Base-by-base conservation (phyloP, 345 rosid species). In the Microcos paniculata region DNA sequence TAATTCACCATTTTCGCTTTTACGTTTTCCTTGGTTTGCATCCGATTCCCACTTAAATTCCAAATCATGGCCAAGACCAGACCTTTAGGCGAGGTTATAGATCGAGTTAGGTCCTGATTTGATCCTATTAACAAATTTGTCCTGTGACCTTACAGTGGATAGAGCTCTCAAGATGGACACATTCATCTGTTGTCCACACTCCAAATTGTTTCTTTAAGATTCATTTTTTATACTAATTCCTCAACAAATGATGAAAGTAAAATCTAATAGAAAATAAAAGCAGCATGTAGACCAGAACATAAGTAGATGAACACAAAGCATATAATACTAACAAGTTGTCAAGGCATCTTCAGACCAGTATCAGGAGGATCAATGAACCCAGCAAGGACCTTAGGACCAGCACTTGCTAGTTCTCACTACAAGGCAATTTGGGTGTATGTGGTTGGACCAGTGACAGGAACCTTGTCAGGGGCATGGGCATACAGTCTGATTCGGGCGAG, bases 321-420 rank as follows among this genome's bases (percentile, higher is more conserved):
- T n/a, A 8, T 0, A 49, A 43, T 62, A 42, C 63, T 73, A 80
- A 57, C 76, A 21, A 70, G 66, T 56, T 35, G 68, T n/a, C 57
- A 64, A 42, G 59, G 78, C n/a, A 79, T 76, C 43, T 31, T 76
- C 88, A 89, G 82, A 59, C 90, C 85, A 61, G 72, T 85, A 65
- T 84, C 84, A 19, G 88, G 89, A 68, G 91, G 89, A 74, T 88
- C 91, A 31, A 87, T 85, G 90, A 86, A 86, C 81, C 94, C 91
- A 30, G 89, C 87, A 56, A 89, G 85, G 82, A 81, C 84, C 76
- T 31, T 87, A 26, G 88, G 86, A 71, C 90, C 83, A 26, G 89
- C 90, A 21, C 31, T 86, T 58, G 90, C 89, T 57, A 84, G 90
- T 80, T 62, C 61, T 55, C 69, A 83, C 78, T 86, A 84, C 59